Percentiles rank a stretch among this genome's conserved stretches.
phyloP scores from a whole-genome alignment of 2,329 filamentous ascomycete species.

The Pseudogymnoascus sp. region DNA sequence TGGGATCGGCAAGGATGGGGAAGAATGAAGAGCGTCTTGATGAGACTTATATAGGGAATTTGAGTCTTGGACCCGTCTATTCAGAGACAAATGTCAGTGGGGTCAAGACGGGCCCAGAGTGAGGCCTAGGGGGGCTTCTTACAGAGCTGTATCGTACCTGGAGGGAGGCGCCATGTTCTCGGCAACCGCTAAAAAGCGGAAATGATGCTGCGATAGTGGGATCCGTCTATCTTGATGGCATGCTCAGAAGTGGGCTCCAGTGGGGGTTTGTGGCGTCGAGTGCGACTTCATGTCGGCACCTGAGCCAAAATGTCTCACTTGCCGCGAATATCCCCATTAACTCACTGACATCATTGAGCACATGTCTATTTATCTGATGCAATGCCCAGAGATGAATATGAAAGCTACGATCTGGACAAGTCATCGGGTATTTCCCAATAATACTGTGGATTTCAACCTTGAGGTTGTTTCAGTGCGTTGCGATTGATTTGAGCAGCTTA shows the following conservation, averaged over 20 bases:
- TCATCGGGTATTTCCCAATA: neutral
- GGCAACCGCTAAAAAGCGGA: neutral
- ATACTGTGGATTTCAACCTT: neutral
- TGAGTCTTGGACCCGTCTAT: neutral
- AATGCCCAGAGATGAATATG: neutral
- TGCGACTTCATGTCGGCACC: neutral
- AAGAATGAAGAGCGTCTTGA: conserved; percentile 11
- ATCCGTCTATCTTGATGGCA: neutral
- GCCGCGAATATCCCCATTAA: neutral
- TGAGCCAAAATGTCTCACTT: conserved; percentile 7
- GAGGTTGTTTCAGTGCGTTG: neutral
- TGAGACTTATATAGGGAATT: neutral
- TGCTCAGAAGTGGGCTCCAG: neutral
- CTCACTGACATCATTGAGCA: neutral
- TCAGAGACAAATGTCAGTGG: conserved; percentile 3
- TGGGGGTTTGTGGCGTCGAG: neutral
- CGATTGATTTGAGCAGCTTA: neutral
- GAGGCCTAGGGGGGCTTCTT: neutral
- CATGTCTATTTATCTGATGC: neutral
- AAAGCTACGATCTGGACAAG: neutral
- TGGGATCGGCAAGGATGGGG: conserved; percentile 17
- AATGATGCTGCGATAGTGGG: neutral
- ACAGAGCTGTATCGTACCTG: neutral
- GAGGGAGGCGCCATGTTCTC: neutral
- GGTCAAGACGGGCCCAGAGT: conserved; percentile 2